Evolutionary conservation across 2,329 filamentous ascomycete genomes (phyloP).

Genomic region (Cladosporium sphaerospermum): DNA sequence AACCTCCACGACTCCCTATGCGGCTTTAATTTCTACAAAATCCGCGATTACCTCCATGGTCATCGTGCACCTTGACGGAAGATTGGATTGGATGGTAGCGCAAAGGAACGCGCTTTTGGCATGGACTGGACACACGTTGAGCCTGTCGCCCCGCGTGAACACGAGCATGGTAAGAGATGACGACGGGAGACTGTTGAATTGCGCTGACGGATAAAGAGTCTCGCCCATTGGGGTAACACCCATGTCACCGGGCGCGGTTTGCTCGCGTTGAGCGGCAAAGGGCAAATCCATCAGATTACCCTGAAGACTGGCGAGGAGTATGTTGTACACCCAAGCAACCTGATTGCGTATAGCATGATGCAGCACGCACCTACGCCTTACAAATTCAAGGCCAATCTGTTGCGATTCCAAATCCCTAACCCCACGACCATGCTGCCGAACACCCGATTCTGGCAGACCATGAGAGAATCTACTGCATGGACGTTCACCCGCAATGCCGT

Average conservation of each 20-base stretch:
- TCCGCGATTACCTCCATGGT: slow-evolving; percentile 81
- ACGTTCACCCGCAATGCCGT: slow-evolving; percentile 58
- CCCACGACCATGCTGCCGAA: slow-evolving; percentile 60
- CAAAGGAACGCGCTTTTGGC: slow-evolving; percentile 86
- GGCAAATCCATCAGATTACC: slow-evolving; percentile 81
- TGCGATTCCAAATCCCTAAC: slow-evolving; percentile 72
- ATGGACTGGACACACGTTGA: slow-evolving; percentile 87
- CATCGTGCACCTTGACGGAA: slow-evolving; percentile 83
- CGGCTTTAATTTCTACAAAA: slow-evolving; percentile 81
- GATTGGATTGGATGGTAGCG: slow-evolving; percentile 88
- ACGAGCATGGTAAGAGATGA: slow-evolving; percentile 52
- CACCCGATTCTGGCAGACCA: slow-evolving; percentile 64
- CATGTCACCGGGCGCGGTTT: slow-evolving; percentile 82
- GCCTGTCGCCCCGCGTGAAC: slow-evolving; percentile 69
- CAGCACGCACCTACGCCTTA: slow-evolving; percentile 72
- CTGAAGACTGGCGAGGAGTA: slow-evolving; percentile 81
- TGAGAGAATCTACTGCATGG: slow-evolving; percentile 68
- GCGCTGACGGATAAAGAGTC: slow-evolving; percentile 46
- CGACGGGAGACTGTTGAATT: not conserved
- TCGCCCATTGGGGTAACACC: slow-evolving; percentile 89
- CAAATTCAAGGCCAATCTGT: slow-evolving; percentile 69
- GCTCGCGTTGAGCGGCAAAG: slow-evolving; percentile 74
- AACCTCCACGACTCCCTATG: slow-evolving; percentile 79
- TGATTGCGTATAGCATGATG: slow-evolving; percentile 81
- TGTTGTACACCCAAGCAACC: slow-evolving; percentile 79